Percentiles rank a stretch among this genome's conserved stretches.
phyloP scores from a whole-genome alignment of 805 yeast species.

The Zygosaccharomyces siamensis region DNA sequence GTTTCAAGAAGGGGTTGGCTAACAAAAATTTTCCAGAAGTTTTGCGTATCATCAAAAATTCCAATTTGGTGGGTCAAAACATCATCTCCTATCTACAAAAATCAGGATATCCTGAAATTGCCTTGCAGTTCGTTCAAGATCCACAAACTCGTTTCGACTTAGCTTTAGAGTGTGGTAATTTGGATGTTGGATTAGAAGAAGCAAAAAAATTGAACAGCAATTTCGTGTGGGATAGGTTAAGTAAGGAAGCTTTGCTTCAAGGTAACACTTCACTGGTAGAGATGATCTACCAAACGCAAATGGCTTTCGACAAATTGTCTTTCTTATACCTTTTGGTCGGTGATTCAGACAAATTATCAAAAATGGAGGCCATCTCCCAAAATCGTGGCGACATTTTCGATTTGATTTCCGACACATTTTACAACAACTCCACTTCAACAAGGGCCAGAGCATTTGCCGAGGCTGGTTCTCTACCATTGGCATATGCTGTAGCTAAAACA shows the following conservation, averaged over 20 bases:
- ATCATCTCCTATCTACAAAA: constrained; percentile 92
- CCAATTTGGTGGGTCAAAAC: constrained; percentile 94
- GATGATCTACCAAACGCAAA: constrained; percentile 80
- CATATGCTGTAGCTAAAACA: constrained; percentile 86
- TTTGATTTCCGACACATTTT: constrained; percentile 76
- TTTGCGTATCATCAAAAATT: constrained; percentile 75
- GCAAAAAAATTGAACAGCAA: constrained; percentile 70
- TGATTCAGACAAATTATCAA: constrained; percentile 63
- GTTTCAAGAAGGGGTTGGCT: constrained; percentile 89
- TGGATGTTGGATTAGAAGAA: constrained; percentile 80
- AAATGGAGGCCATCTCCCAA: constrained; percentile 87
- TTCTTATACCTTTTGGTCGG: constrained; percentile 85
- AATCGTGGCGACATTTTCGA: constrained; percentile 77
- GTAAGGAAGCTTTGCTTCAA: constrained; percentile 80
- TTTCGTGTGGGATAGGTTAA: constrained; percentile 74
- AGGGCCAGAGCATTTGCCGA: constrained; percentile 70
- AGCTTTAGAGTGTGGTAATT: constrained; percentile 89
- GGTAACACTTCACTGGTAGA: constrained; percentile 86
- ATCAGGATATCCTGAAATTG: constrained; percentile 95
- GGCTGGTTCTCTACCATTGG: constrained; percentile 80
- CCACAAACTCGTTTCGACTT: constrained; percentile 93
- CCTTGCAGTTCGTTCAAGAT: constrained; percentile 93
- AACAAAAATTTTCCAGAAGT: constrained; percentile 90
- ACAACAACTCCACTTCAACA: constrained; percentile 66
- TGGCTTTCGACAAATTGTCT: constrained; percentile 81